Conservation (phyloP, 2,329 filamentous ascomycete genomes). For the Phaeosphaeriaceae sp. region DNA sequence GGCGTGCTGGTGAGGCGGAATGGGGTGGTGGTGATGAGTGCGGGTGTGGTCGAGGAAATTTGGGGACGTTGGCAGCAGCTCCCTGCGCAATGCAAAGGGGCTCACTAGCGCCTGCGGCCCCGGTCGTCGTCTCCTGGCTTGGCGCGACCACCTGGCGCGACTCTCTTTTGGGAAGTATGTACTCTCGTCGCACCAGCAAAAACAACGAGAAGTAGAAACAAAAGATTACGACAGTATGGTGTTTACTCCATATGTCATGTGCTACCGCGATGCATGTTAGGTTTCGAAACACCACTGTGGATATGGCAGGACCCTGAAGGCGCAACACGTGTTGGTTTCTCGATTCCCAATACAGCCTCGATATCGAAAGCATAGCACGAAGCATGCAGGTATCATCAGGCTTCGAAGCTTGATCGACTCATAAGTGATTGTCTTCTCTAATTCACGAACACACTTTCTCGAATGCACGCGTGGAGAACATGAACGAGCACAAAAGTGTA, state of each 20-base stretch:
- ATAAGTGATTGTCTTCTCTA: too few species aligned
- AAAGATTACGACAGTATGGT: background rate
- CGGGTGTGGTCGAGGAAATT: slow-evolving; percentile 49
- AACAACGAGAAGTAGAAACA: background rate
- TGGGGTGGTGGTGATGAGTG: slow-evolving; percentile 33
- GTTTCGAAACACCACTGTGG: background rate
- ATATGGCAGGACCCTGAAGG: background rate
- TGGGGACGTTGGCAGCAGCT: slow-evolving; percentile 48
- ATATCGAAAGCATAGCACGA: too few species aligned
- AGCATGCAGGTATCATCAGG: too few species aligned
- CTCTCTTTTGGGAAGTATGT: slow-evolving; percentile 18
- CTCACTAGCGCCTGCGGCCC: slow-evolving; percentile 44
- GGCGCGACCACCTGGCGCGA: slow-evolving; percentile 35
- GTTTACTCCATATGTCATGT: background rate
- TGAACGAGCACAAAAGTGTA: background rate
- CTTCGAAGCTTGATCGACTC: too few species aligned
- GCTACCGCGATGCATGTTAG: background rate
- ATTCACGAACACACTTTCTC: too few species aligned
- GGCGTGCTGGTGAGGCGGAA: slow-evolving; percentile 28
- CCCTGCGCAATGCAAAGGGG: slow-evolving; percentile 50
- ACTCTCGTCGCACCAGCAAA: background rate
- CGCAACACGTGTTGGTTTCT: background rate
- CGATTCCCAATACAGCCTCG: background rate
- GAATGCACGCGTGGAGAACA: too few species aligned
- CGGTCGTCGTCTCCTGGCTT: slow-evolving; percentile 41